These are phyloP conservation scores for Sphaerulina musiva DNA, from an alignment of 2,329 filamentous ascomycete species.

Conservation along the genomic window DNA sequence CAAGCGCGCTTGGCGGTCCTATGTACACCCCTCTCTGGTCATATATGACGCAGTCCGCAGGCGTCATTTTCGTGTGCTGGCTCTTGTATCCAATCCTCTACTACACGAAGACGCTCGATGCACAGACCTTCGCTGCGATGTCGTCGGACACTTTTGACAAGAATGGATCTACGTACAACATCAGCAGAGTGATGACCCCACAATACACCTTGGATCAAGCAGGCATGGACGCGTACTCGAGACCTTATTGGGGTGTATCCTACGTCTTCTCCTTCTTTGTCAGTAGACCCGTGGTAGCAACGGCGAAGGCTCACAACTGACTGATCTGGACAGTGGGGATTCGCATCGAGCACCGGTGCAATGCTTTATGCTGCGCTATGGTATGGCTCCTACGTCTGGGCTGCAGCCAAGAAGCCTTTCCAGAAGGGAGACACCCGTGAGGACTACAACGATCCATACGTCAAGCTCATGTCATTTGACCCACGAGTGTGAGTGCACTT, in stretches of 20 bases:
- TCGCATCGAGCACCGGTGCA: constrained; percentile 32
- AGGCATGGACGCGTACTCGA: constrained; percentile 17
- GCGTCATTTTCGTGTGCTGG: constrained; percentile 28
- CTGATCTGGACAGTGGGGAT: constrained; percentile 28
- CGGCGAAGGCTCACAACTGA: not conserved
- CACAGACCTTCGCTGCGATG: constrained; percentile 51
- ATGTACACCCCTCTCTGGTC: constrained; percentile 17
- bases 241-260: constrained; percentile 27
- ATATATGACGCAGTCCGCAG: constrained; percentile 56
- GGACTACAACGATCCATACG: constrained; percentile 31
- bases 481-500: constrained; percentile 16
- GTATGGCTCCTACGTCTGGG: constrained; percentile 24
- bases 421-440: constrained; percentile 12
- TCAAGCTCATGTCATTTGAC: constrained; percentile 29
- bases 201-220: constrained; percentile 44
- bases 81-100: constrained; percentile 61
- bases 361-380: constrained; percentile 29
- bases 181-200: constrained; percentile 67
- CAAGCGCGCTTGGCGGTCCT: not conserved
- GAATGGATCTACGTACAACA: constrained; percentile 71
- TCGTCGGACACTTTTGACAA: constrained; percentile 72
- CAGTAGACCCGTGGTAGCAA: not conserved
- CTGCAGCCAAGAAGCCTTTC: constrained; percentile 18
- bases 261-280: constrained; percentile 22
- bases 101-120: constrained; percentile 78